phyloP scores from a whole-genome alignment of 2,329 filamentous ascomycete species.

The Ophiocordyceps robertsii region DNA sequence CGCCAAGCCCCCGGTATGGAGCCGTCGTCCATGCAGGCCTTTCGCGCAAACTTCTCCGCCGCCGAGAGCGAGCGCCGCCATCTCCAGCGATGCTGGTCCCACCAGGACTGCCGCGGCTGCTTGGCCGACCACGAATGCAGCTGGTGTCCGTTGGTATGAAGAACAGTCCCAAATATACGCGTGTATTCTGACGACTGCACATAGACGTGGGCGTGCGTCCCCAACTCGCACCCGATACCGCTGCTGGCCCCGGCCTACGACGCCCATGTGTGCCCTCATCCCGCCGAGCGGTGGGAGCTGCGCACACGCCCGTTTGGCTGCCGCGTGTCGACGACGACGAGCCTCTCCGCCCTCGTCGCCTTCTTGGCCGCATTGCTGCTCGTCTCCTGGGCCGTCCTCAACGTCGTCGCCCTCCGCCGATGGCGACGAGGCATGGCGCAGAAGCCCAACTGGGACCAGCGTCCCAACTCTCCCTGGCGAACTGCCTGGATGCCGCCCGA shows the following conservation, averaged over 20 bases:
- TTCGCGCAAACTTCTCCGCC: slow-evolving; percentile 17
- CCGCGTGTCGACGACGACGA: slow-evolving; percentile 20
- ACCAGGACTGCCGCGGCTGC: slow-evolving; percentile 34
- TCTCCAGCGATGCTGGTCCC: slow-evolving; percentile 35
- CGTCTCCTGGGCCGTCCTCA: slow-evolving; percentile 9
- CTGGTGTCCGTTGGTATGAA: slow-evolving; percentile 39
- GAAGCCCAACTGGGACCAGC: slow-evolving; percentile 8
- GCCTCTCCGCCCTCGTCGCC: slow-evolving; percentile 14
- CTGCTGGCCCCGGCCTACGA: slow-evolving; percentile 37
- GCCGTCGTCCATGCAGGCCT: neutral
- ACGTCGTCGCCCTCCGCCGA: slow-evolving; percentile 5
- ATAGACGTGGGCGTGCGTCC: slow-evolving; percentile 40
- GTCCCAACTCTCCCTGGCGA: slow-evolving; percentile 6
- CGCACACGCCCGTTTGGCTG: slow-evolving; percentile 22
- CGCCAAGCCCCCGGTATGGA: too few species aligned
- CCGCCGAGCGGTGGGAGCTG: slow-evolving; percentile 26
- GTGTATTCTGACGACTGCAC: neutral
- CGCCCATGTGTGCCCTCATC: slow-evolving; percentile 36
- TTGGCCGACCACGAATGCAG: slow-evolving; percentile 28
- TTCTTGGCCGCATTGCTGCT: slow-evolving; percentile 15
- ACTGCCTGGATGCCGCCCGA: neutral
- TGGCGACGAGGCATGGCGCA: slow-evolving; percentile 9
- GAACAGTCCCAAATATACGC: neutral
- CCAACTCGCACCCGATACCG: slow-evolving; percentile 30
- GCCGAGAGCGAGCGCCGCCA: slow-evolving; percentile 20